A percentile compares a stretch with the other conserved stretches of the same genome.
These are phyloP conservation scores for Pelargonium australe DNA, from an alignment of 441 rosid species.

Conservation along the genomic window DNA sequence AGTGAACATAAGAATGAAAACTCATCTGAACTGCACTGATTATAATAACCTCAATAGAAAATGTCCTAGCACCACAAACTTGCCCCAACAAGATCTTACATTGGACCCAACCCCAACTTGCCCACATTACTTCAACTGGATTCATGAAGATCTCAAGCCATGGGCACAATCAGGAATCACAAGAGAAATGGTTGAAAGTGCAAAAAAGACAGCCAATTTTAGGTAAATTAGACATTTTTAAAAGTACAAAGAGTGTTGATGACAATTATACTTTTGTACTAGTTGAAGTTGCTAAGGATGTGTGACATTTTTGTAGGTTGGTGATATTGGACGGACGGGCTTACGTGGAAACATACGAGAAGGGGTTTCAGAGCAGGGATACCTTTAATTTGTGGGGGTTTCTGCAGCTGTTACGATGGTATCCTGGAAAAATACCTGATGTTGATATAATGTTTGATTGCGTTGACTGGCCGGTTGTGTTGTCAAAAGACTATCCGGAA, in stretches of 20 bases:
- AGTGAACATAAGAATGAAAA: no score
- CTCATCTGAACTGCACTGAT: no score
- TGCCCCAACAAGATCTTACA: not conserved
- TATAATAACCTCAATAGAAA: no score
- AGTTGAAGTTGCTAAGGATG: no score
- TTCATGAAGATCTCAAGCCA: constrained; percentile 72
- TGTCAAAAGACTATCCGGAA: not conserved
- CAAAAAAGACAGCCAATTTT: constrained; percentile 47
- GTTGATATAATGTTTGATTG: constrained; percentile 73
- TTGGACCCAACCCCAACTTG: constrained; percentile 22
- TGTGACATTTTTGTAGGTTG: constrained; percentile 14
- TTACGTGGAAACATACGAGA: constrained; percentile 46
- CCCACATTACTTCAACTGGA: constrained; percentile 74
- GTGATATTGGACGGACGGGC: constrained; percentile 41
- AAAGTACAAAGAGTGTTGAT: not conserved
- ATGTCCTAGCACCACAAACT: not conserved
- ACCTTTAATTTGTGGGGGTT: constrained; percentile 66
- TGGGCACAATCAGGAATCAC: constrained; percentile 65
- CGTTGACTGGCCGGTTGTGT: constrained; percentile 43
- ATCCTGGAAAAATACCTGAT: constrained; percentile 53
- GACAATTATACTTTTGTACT: no score
- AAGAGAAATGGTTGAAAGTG: constrained; percentile 55
- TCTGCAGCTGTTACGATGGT: constrained; percentile 59
- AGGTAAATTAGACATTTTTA: constrained; percentile 15
- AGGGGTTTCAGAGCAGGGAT: constrained; percentile 55